Evolutionary conservation across 768 basidiomycete species (phyloP).

Genomic region (Trametes cingulata): DNA sequence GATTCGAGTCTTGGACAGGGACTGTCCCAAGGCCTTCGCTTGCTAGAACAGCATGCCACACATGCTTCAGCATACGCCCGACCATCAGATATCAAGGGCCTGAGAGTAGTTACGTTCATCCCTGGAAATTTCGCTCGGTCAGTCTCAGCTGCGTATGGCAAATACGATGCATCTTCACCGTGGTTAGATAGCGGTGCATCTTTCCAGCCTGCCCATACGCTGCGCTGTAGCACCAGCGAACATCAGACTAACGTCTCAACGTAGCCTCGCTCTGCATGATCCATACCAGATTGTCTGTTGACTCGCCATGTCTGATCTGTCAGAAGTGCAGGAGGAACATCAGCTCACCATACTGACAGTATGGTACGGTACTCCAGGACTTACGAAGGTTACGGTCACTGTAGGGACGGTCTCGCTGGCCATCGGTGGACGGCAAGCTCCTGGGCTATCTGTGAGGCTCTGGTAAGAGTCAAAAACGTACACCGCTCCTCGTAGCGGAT

Average conservation of each 20-base stretch:
- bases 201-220: constrained; percentile 74
- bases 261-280: background rate
- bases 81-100: background rate
- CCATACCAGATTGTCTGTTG: constrained; percentile 71
- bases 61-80: background rate
- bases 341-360: too few relatives aligned
- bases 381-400: constrained; percentile 32
- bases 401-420: constrained; percentile 12
- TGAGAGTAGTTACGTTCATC: constrained; percentile 33
- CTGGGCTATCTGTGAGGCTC: too few relatives aligned
- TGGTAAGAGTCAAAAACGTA: too few relatives aligned
- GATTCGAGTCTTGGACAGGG: constrained; percentile 50
- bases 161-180: constrained; percentile 43
- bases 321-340: too few relatives aligned
- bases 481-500: too few relatives aligned
- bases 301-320: constrained; percentile 77
- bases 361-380: constrained; percentile 4
- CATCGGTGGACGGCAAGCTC: background rate
- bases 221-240: constrained; percentile 33
- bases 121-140: constrained; percentile 19
- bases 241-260: background rate
- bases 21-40: constrained; percentile 49
- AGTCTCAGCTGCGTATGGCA: background rate
- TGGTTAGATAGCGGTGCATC: constrained; percentile 76
- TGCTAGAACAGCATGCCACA: constrained; percentile 22